Percentiles rank a stretch among this genome's conserved stretches.
These are phyloP conservation scores for Shiraia sp. DNA, from an alignment of 2,329 filamentous ascomycete genomes.

Conservation along the genomic window DNA sequence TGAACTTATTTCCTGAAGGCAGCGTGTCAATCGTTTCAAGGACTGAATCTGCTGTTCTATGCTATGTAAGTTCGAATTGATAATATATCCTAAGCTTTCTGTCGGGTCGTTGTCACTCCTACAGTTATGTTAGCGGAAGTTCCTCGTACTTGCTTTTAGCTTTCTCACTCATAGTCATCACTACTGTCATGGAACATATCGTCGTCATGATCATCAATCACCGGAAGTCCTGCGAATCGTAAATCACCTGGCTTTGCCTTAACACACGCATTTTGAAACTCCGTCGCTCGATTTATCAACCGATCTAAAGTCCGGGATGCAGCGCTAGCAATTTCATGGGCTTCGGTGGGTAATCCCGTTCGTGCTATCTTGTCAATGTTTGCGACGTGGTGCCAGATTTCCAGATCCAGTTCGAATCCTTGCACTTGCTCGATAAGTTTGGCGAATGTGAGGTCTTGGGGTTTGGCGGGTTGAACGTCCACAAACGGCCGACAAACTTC, in stretches of 20 bases:
- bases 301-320: conserved; percentile 20
- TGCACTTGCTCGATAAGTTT: conserved; percentile 27
- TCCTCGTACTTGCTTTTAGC: conserved; percentile 3
- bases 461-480: conserved; percentile 26
- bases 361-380: conserved; percentile 19
- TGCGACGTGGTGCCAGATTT: conserved; percentile 24
- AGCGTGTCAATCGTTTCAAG: conserved; percentile 26
- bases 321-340: conserved; percentile 14
- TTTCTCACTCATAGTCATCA: too few relatives aligned
- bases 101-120: conserved; percentile 18
- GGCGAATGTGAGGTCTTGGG: conserved; percentile 27
- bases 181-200: conserved; percentile 9
- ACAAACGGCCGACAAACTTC: conserved; percentile 17
- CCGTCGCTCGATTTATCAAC: conserved; percentile 10
- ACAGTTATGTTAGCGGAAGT: conserved; percentile 2
- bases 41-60: conserved; percentile 26
- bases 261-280: conserved; percentile 16
- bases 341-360: conserved; percentile 15
- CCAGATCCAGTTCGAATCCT: conserved; percentile 26
- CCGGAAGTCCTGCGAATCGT: conserved; percentile 14
- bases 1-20: conserved; percentile 29
- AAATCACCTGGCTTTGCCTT: conserved; percentile 26
- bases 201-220: conserved; percentile 13
- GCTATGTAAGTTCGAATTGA: conserved; percentile 25
- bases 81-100: conserved; percentile 22